Evolutionary conservation across 2,329 filamentous ascomycete species (phyloP).

Genomic region (Microsporum canis): DNA sequence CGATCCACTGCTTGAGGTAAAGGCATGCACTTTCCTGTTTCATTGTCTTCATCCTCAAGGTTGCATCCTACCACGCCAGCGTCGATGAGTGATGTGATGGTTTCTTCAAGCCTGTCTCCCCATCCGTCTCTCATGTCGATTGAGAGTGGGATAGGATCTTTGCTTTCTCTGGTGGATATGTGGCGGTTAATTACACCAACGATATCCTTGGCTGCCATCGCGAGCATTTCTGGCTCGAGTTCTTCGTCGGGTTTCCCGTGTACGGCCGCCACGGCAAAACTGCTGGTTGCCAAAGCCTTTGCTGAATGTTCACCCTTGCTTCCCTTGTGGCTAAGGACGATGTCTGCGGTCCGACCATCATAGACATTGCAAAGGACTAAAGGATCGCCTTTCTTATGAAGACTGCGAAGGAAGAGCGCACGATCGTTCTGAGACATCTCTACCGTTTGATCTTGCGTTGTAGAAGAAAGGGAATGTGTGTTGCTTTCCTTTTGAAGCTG

Average conservation of each 20-base stretch:
- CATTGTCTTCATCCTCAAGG: conserved; percentile 41
- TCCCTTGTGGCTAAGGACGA: conserved; percentile 27
- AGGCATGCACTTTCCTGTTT: conserved; percentile 24
- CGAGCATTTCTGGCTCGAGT: conserved; percentile 40
- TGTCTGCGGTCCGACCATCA: conserved; percentile 39
- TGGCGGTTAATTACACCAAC: conserved; percentile 28
- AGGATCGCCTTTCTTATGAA: conserved; percentile 42
- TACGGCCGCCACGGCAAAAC: conserved; percentile 36
- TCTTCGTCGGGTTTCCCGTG: conserved; percentile 37
- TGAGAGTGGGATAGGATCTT: conserved; percentile 33
- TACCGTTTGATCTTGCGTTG: background rate
- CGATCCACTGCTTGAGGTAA: conserved; percentile 36
- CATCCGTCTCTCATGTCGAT: conserved; percentile 50
- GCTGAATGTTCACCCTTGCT: conserved; percentile 24
- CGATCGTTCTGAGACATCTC: conserved; percentile 6
- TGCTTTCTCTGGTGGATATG: background rate
- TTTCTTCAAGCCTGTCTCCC: conserved; percentile 34
- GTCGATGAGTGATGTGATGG: conserved; percentile 32
- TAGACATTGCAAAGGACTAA: conserved; percentile 46
- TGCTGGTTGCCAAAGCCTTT: conserved; percentile 33
- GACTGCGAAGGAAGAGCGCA: conserved; percentile 26
- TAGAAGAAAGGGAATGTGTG: background rate
- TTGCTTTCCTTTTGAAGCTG: background rate
- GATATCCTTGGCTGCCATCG: conserved; percentile 36
- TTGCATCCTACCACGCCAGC: conserved; percentile 44